Base-by-base conservation (phyloP, 345 rosid genomes). In the Theobroma cacao region DNA sequence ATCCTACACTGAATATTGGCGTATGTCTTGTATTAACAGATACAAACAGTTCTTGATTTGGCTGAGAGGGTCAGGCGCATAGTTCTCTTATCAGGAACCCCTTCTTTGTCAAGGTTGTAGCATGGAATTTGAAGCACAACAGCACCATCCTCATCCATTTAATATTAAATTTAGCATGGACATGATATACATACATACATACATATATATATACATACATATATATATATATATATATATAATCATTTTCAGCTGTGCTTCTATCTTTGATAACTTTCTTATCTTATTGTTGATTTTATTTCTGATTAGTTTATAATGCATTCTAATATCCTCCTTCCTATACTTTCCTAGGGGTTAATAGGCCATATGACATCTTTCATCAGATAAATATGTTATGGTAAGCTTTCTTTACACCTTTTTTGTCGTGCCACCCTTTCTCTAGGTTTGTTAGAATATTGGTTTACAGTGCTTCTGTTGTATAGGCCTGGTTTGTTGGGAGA, bases 401-500 rank as follows among this genome's bases (percentile, higher is more conserved):
- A 91, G 91, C 87, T 75, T 75, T 81, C 82, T 82, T 75, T 56
- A 18, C 74, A 22, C 72, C 72, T 48, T 78, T 76, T 55, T 7
- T 4, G 63, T 69, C 77, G 40, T 79, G 31, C 74, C 77, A 5
- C n/a, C n/a, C n/a, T 73, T 60, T 77, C 55, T 75, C 70, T 82
- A 50, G 59, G 78, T 74, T 64, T 77, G 5, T 11, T 66, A 45
- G 56, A 58, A 53, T 69, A 40, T 56, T 84, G 40, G 34, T 83
- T 78, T 61, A 81, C 41, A 64, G 20, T 80, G 52, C 75, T 84
- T 86, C 73, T 84, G 31, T 81, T 73, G 55, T 60, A 18, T 78
- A 95, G 99, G 99, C 99, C 99, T 86, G 93, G 98, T 71, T 86
- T 95, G 87, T 84, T 95, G 85, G 99, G 99, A 79, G 91, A 88